Evolutionary conservation across 441 rosid species (phyloP).

Genomic region (Heliophila coronopifolia): DNA sequence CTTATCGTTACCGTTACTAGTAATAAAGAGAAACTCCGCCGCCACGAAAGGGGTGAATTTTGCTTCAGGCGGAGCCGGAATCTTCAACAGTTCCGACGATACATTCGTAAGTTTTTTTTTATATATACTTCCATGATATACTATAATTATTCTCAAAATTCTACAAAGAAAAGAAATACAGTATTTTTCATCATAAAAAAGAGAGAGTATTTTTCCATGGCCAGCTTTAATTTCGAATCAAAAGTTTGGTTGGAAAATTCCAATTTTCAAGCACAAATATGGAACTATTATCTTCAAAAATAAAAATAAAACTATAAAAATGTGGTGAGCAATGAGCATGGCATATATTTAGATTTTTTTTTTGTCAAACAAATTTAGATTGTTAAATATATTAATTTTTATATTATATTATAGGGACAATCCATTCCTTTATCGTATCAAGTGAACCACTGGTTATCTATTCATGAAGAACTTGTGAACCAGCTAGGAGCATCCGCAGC

Average conservation of each 20-base stretch:
- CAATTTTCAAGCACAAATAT: no score
- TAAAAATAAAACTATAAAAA: not conserved
- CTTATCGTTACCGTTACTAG: no score
- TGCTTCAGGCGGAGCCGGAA: conserved; percentile 75
- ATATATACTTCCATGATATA: no score
- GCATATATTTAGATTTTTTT: no score
- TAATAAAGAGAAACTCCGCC: conserved; percentile 18
- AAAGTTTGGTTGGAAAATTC: no score
- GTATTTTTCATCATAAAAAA: no score
- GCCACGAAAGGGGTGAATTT: conserved; percentile 53
- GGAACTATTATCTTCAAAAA: not conserved
- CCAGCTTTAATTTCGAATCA: not conserved
- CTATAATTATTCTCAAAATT: no score
- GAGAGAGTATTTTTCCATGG: no score
- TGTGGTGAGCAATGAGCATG: no score
- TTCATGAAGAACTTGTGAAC: conserved; percentile 27
- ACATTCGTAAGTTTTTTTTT: conserved; percentile 43
- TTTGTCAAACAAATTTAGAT: no score
- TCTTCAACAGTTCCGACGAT: conserved; percentile 43
- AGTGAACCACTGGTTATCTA: conserved; percentile 35
- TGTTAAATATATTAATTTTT: no score
- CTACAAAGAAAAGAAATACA: not conserved
- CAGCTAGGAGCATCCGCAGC: conserved; percentile 35
- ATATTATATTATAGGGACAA: no score
- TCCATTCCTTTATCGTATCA: conserved; percentile 48